phyloP scores from a whole-genome alignment of 2,329 filamentous ascomycete genomes.

The Didymella keratinophila region DNA sequence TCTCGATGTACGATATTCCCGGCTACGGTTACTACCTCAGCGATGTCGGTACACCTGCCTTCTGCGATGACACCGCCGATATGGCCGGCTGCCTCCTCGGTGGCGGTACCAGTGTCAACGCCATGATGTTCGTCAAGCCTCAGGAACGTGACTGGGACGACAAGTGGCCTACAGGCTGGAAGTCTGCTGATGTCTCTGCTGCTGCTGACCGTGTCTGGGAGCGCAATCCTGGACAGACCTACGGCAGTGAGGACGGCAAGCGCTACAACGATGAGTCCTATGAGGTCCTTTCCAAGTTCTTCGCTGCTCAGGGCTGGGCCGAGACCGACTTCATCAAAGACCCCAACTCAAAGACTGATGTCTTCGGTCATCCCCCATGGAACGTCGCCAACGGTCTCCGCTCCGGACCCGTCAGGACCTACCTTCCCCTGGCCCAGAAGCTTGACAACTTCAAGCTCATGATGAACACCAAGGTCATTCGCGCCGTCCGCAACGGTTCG shows the following conservation, averaged over 20 bases:
- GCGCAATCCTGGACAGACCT: slow-evolving; percentile 73
- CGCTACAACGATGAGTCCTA: slow-evolving; percentile 71
- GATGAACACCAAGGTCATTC: slow-evolving; percentile 70
- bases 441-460: slow-evolving; percentile 71
- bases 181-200: slow-evolving; percentile 65
- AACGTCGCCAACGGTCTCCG: slow-evolving; percentile 71
- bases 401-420: slow-evolving; percentile 73
- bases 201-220: slow-evolving; percentile 71
- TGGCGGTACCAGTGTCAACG: slow-evolving; percentile 71
- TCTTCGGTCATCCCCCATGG: slow-evolving; percentile 69
- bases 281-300: slow-evolving; percentile 67
- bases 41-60: slow-evolving; percentile 38
- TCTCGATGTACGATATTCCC: slow-evolving; percentile 51
- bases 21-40: slow-evolving; percentile 47
- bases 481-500: slow-evolving; percentile 68
- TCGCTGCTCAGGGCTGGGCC: slow-evolving; percentile 68
- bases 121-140: slow-evolving; percentile 56
- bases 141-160: slow-evolving; percentile 68
- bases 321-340: slow-evolving; percentile 67
- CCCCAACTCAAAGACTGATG: slow-evolving; percentile 67
- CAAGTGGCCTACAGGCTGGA: slow-evolving; percentile 76
- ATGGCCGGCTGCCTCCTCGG: slow-evolving; percentile 75
- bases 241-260: slow-evolving; percentile 70
- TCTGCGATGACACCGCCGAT: slow-evolving; percentile 71
- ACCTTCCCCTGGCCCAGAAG: slow-evolving; percentile 67